Base-by-base conservation (phyloP, 768 basidiomycete genomes). In the Mycena chlorophos region DNA sequence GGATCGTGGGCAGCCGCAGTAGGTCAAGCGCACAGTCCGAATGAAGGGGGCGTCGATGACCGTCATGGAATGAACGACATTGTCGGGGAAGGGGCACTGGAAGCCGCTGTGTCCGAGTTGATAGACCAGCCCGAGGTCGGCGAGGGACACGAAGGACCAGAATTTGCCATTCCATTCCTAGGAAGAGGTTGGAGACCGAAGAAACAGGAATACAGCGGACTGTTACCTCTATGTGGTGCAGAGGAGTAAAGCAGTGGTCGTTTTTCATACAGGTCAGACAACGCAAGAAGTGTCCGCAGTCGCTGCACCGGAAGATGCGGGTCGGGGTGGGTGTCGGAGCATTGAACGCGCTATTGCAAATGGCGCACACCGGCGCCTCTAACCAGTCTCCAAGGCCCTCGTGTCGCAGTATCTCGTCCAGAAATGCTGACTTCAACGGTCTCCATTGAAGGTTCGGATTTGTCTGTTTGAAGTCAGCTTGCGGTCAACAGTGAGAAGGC, bases 51-150 rank as follows among this genome's bases (percentile, higher is more conserved):
- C 23, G 16, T 52, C 38, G 26, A 52, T 43, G 37, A 52, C 39
- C 2, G 51, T 42, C 51, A 52, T 40, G 12, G n/a, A 17, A 39
- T 28, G 39, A 17, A 22, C 43, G n/a, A 3, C 3, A 25, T 4
- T 13, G 25, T 52, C 51, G 26, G 51, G 51, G 25, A 25, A 25
- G 3, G 39, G 23, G 38, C 51, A 52, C 23, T 37, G 51, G 39
- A 52, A 52, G 19, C 51, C 51, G 5, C 51, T 39, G 51, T 52
- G 51, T 3, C 51, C 51, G 37, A 52, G 25, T 20, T 54, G 53
- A 22, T 48, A 54, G 3, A 49, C 30, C 4, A 48, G 37, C 6
- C 53, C 53, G 1, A 54, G 25, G 6, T 39, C 4, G 5, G 34
- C 23, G 14, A 54, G 37, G 4, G 53, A 26, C 20, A 1, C 2